These are phyloP conservation scores for Russula virescens DNA, from an alignment of 768 basidiomycete species.

Conservation along the genomic window DNA sequence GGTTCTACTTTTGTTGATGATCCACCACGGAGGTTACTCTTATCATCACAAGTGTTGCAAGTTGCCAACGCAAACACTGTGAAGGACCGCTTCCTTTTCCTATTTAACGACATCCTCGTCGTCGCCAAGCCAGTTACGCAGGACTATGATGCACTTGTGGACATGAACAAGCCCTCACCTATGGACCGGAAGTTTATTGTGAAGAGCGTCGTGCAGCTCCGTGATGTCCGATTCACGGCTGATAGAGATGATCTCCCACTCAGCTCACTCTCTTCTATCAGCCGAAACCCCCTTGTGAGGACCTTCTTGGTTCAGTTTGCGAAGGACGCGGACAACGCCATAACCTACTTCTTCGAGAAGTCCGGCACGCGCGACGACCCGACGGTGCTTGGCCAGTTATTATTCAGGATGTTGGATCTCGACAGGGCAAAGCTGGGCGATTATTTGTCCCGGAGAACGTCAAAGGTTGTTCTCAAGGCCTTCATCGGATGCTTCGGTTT, in stretches of 20 bases:
- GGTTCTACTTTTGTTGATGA: constrained; percentile 69
- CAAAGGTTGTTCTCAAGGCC: constrained; percentile 69
- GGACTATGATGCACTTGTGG: constrained; percentile 58
- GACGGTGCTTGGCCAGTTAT: constrained; percentile 63
- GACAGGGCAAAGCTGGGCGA: constrained; percentile 80
- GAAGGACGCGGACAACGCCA: constrained; percentile 74
- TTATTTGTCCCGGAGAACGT: constrained; percentile 69
- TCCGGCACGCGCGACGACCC: constrained; percentile 58
- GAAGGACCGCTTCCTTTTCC: constrained; percentile 92
- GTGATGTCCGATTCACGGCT: constrained; percentile 59
- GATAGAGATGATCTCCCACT: constrained; percentile 62
- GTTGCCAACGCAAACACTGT: constrained; percentile 91
- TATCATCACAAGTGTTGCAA: constrained; percentile 85
- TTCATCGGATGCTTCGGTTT: constrained; percentile 90
- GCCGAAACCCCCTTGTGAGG: constrained; percentile 58
- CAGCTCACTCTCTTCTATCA: constrained; percentile 33
- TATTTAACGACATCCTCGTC: constrained; percentile 94
- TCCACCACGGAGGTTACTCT: constrained; percentile 78
- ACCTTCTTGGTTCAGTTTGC: constrained; percentile 76
- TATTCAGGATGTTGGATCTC: constrained; percentile 80
- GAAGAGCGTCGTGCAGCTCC: constrained; percentile 82
- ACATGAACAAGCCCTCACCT: constrained; percentile 48
- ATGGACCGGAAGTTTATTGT: constrained; percentile 77
- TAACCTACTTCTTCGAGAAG: constrained; percentile 61
- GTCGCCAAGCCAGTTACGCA: constrained; percentile 84